These are phyloP conservation scores for Cunninghamia lanceolata DNA, from an alignment of 75 land plant species.

Conservation along the genomic window DNA sequence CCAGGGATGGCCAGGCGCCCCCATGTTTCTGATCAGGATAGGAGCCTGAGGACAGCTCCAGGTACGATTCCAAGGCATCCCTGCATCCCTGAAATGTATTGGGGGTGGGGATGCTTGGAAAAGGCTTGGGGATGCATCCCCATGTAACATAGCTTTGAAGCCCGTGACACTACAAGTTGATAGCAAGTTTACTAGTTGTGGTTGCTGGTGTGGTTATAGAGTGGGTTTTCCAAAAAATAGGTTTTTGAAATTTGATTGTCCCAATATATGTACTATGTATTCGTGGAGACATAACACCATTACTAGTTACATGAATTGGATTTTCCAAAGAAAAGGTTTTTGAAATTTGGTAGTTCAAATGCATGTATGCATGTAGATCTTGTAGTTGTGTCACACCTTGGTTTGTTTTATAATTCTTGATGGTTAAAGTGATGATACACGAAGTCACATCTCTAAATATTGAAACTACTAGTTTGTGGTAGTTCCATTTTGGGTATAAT, in stretches of 20 bases:
- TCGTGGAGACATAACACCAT: background rate
- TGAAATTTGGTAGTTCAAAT: background rate
- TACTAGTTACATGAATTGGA: background rate
- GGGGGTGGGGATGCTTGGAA: no score
- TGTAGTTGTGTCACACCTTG: background rate
- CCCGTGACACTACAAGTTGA: background rate
- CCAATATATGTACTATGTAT: background rate
- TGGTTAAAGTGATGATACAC: background rate
- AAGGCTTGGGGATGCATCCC: no score
- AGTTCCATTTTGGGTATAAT: background rate
- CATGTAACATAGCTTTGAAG: background rate
- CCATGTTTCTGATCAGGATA: no score
- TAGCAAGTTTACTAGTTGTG: background rate
- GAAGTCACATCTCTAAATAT: background rate
- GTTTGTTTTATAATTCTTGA: background rate
- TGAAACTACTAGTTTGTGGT: background rate
- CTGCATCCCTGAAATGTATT: no score
- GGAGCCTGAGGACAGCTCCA: no score
- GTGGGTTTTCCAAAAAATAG: background rate
- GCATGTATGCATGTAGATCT: background rate
- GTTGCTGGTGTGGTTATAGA: background rate
- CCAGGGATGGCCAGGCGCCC: no score
- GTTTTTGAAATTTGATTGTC: background rate
- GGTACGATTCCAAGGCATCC: no score
- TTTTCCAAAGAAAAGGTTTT: background rate